Conservation (phyloP, 1,284 basidiomycete genomes). For the Clitocybe nebularis region DNA sequence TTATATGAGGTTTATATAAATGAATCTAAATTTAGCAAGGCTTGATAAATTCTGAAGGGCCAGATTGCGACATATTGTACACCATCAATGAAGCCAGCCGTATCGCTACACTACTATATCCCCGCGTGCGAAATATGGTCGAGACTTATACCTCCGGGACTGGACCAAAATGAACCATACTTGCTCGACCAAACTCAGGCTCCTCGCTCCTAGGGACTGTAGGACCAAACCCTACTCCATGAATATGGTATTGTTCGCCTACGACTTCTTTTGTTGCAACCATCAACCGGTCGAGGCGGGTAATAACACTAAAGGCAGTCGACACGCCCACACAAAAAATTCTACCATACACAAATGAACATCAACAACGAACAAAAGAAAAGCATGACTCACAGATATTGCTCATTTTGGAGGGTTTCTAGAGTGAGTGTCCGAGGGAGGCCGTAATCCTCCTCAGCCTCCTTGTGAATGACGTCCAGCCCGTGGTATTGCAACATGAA, state of each 20-base stretch:
- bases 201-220: conserved; percentile 7
- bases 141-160: conserved; percentile 6
- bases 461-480: conserved; percentile 59
- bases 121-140: too few relatives aligned
- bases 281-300: conserved; percentile 69
- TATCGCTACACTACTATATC: too few relatives aligned
- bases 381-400: conserved; percentile 53
- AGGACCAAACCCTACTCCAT: conserved; percentile 46
- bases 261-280: conserved; percentile 76
- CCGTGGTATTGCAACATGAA: conserved; percentile 64
- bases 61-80: too few relatives aligned
- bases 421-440: conserved; percentile 60
- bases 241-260: conserved; percentile 77
- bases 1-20: too few relatives aligned
- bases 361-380: not conserved
- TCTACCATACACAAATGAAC: conserved; percentile 28
- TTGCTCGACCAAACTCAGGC: conserved; percentile 6
- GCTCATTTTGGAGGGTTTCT: conserved; percentile 64
- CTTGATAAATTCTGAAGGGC: too few relatives aligned
- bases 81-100: too few relatives aligned
- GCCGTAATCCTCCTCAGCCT: conserved; percentile 67
- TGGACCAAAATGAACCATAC: conserved; percentile 5
- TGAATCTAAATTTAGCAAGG: too few relatives aligned
- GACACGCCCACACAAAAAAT: conserved; percentile 75
- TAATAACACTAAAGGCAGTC: conserved; percentile 63